Conservation (phyloP, 345 rosid species). For the Noccaea bulbosa region DNA sequence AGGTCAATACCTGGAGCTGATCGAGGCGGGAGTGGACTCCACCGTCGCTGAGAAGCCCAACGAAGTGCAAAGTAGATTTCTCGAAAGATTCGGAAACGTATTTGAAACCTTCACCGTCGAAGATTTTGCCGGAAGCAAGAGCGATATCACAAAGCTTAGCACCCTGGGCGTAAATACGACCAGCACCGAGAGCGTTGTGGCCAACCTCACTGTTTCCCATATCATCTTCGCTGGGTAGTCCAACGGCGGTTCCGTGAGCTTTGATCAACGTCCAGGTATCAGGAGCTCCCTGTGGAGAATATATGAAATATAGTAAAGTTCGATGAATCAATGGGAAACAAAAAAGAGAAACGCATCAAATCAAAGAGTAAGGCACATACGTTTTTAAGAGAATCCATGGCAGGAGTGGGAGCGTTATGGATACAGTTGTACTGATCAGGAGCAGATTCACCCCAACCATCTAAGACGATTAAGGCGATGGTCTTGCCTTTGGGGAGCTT, state of each 20-base stretch:
- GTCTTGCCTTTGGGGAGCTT: conserved; percentile 78
- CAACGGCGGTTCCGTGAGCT: conserved; percentile 94
- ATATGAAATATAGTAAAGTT: neutral
- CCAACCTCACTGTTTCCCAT: conserved; percentile 99
- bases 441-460: conserved; percentile 95
- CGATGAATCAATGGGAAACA: neutral
- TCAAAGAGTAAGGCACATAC: conserved; percentile 36
- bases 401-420: conserved; percentile 85
- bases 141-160: conserved; percentile 95
- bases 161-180: conserved; percentile 95
- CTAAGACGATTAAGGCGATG: conserved; percentile 79
- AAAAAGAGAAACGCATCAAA: neutral
- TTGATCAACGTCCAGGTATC: conserved; percentile 82
- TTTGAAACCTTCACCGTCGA: conserved; percentile 81
- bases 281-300: conserved; percentile 60
- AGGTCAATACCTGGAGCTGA: conserved; percentile 66
- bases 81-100: conserved; percentile 66
- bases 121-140: conserved; percentile 90
- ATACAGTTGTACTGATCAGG: conserved; percentile 88
- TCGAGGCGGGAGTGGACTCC: conserved; percentile 97
- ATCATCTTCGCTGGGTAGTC: conserved; percentile 95
- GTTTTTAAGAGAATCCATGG: conserved; percentile 90
- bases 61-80: conserved; percentile 73
- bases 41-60: conserved; percentile 94
- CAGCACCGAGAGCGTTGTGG: conserved; percentile 98